Base-by-base conservation (phyloP, 2,329 filamentous ascomycete species). In the Leptographium flavum region DNA sequence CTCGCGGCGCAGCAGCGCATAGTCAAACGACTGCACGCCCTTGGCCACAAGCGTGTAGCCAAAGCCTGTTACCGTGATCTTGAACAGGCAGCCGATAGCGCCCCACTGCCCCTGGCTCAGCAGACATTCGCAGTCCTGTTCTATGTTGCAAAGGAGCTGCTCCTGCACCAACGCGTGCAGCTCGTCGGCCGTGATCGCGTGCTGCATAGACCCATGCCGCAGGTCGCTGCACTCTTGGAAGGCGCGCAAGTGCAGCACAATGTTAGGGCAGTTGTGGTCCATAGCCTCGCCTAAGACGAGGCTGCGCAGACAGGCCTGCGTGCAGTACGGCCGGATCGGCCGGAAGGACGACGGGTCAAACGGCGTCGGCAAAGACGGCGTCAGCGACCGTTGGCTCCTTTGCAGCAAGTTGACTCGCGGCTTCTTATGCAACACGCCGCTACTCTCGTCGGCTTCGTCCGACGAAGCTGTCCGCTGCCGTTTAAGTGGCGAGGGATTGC, bases 21-120 rank as follows among this genome's bases (percentile, higher is more conserved):
- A 10, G 39, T 40, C 15, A 21, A 19, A 31, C 27, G 27, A 14
- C 25, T 40, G 25, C 5, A 40, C 45, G 30, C 49, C 47, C 43
- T 49, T 49, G 42, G 36, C 47, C 1, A 51, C 49, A 43, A 51
- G 33, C 33, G 49, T 51, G 32, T 51, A 51, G 11, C 49, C 47
- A 43, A 43, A 51, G 11, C 42, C 45, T 17, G 45, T 38, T 17
- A 49, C 22, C 32, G 47, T 47, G 31, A 51, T 38, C 41, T 49
- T 46, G 45, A 51, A 51, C n/a, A 51, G 38, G 25, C 27, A 46
- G 10, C 41, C 45, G 22, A 41, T 37, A 5, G 45, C 43, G 45
- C 48, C 45, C 9, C 17, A 35, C 9, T 17, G 22, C 4, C 43
- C 43, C 23, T 45, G 31, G 22, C 27, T 21, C 6, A 42, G 31